Base-by-base conservation (phyloP, 2,329 filamentous ascomycete genomes). In the Aphanocladium album region DNA sequence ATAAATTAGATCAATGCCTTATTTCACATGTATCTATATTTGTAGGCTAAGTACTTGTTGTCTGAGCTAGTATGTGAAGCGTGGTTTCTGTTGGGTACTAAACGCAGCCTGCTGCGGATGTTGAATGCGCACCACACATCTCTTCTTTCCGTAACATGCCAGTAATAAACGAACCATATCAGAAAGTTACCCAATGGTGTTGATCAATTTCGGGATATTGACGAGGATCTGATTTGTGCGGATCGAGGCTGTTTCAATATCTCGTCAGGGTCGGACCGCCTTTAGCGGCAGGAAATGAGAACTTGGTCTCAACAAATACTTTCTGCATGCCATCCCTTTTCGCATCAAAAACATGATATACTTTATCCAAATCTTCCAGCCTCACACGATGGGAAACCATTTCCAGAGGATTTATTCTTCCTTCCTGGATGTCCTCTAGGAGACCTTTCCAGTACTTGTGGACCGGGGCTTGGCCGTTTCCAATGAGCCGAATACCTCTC, bases 361-460 rank as follows among this genome's bases (percentile, higher is more conserved):
- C 78, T 67, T 84, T 83, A 60, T 84, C 86, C 62, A 89, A 80
- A 66, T 93, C 89, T 63, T 93, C 89, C 3, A 96, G 80, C 33
- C 82, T 80, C 57, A 91, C 84, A 14, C 91, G 86, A 72, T 96
- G 91, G 8, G 87, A 89, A 1, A 96, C 78, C 90, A 96, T 96
- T 71, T 89, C 86, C 39, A 88, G 16, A 30, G 30, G 30, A 30
- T 30, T 30, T 30, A 30, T 30, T 30, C 30, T 30, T 30, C 86
- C 85, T 23, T 79, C 79, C 67, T 87, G 81, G 63, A 96, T 89
- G 73, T 78, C 76, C 63, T 83, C 76, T 50, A 95, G 79, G n/a
- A 96, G 78, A 3, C 89, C 83, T 25, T 91, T 80, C 91, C 90
- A 96, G 76, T 96, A 95, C 68, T 87, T 84, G 68, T 93, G 90